A percentile compares a stretch with the other conserved stretches of the same genome.
phyloP scores from a whole-genome alignment of 768 basidiomycete species.

The Psilocybe sp. region DNA sequence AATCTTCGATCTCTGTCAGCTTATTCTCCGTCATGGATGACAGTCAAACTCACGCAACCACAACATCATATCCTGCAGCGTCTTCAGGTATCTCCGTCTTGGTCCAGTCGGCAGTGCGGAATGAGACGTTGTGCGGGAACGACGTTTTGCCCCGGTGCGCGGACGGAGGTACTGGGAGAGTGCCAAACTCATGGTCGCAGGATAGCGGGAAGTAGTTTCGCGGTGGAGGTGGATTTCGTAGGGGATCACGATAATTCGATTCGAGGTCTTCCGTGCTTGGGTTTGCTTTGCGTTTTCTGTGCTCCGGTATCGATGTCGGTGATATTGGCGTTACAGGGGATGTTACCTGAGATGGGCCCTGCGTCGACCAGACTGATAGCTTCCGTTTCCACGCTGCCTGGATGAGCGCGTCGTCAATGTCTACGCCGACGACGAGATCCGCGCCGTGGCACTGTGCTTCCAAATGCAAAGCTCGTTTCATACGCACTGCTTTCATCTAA shows the following conservation, averaged over 20 bases:
- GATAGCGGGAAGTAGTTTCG: slow-evolving; percentile 69
- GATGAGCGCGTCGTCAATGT: slow-evolving; percentile 79
- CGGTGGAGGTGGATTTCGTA: background rate
- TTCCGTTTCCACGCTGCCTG: slow-evolving; percentile 73
- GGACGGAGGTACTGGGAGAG: slow-evolving; percentile 62
- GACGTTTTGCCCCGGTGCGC: slow-evolving; percentile 24
- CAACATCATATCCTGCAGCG: slow-evolving; percentile 64
- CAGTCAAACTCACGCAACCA: slow-evolving; percentile 62
- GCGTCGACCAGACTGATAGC: slow-evolving; percentile 68
- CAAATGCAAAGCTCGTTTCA: background rate
- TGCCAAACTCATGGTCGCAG: slow-evolving; percentile 72
- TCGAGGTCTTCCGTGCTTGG: slow-evolving; percentile 20
- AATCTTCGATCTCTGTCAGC: slow-evolving; percentile 43
- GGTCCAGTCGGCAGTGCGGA: slow-evolving; percentile 77
- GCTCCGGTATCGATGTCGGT: background rate
- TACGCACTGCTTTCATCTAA: background rate
- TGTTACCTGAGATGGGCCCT: slow-evolving; percentile 35
- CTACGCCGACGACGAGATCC: slow-evolving; percentile 73
- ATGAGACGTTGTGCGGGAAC: slow-evolving; percentile 81
- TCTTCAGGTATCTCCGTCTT: slow-evolving; percentile 52
- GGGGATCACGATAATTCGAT: slow-evolving; percentile 9
- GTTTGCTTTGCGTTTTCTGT: background rate
- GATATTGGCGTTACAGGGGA: too few species aligned
- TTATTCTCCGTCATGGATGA: background rate
- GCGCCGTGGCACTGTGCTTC: slow-evolving; percentile 67